Evolutionary conservation across 2,329 filamentous ascomycete genomes (phyloP), one percentile per base, ranked within the genome.

Genomic region (Fusarium sp.): DNA sequence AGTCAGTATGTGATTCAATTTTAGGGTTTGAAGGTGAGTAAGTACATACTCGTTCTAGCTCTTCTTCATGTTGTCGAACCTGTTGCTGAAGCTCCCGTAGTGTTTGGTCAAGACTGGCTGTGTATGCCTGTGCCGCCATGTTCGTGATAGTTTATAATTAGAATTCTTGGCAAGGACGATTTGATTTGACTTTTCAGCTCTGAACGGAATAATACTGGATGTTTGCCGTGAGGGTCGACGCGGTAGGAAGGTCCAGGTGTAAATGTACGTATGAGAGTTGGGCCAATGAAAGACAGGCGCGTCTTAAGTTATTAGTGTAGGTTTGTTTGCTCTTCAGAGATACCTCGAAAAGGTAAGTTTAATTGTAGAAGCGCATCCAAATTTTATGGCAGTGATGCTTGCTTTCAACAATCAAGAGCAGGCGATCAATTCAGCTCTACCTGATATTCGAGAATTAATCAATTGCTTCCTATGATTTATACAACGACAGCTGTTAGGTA

Each of bases 41-140:
- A 38, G 10, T 71, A 48, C 72, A 48, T 62, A 87, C 86, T 77
- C 82, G 82, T 60, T 81, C 78, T 20, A 90, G 78, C 55, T 83
- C 80, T 55, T 78, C 77, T 74, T 89, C 85, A 65, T 88, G 84
- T 74, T 90, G 84, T 58, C 82, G 81, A 30, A 90, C 84, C 72
- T 83, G 83, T 18, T 80, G 81, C 76, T 92, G 88, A 2, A 95
- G 86, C 75, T 91, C 89, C 67, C 84, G 86, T 46, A 94, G 75
- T 3, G 92, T 93, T 57, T 87, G 85, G 61, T 93, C 87, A 46
- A 95, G 82, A 74, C 86, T 88, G 44, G 83, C 66, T n/a, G 75
- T 75, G 67, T 82, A 79, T 25, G 71, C 60, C 49, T 78, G 74
- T 6, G 72, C 72, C 53, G 76, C 74, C 20, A 74, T 69, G 62